phyloP scores from a whole-genome alignment of 805 yeast species.

The Wilhelminamyces savonicus region DNA sequence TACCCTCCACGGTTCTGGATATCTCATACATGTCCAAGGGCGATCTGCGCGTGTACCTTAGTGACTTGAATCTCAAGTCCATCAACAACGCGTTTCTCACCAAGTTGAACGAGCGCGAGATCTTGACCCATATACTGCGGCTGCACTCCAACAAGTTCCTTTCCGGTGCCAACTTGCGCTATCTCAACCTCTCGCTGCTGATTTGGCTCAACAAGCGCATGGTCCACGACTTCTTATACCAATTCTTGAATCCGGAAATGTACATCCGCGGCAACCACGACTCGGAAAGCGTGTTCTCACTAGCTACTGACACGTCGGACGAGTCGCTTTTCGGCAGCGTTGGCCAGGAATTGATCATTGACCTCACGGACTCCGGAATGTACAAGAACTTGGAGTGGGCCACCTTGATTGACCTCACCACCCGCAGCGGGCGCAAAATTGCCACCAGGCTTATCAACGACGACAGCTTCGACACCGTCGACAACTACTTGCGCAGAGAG shows the following conservation, averaged over 20 bases:
- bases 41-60: constrained; percentile 24
- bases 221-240: constrained; percentile 25
- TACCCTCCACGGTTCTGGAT: constrained; percentile 20
- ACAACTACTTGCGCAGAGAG: constrained; percentile 25
- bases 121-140: constrained; percentile 19
- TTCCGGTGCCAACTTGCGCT: constrained; percentile 17
- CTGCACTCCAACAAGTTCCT: constrained; percentile 15
- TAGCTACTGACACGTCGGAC: no score
- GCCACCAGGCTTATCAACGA: constrained; percentile 23
- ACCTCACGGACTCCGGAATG: constrained; percentile 47
- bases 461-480: constrained; percentile 21
- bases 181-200: constrained; percentile 37
- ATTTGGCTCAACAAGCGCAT: constrained; percentile 41
- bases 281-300: no score
- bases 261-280: no score
- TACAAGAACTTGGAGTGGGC: constrained; percentile 37
- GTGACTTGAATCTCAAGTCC: constrained; percentile 36
- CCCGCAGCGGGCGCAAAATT: constrained; percentile 5
- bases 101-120: constrained; percentile 25
- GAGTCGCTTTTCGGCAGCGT: no score
- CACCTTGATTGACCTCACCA: constrained; percentile 4
- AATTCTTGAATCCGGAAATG: background rate
- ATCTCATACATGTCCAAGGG: constrained; percentile 22
- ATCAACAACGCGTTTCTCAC: constrained; percentile 25
- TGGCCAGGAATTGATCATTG: constrained; percentile 10